Evolutionary conservation across 177 flowering plant genomes (phyloP), one percentile per base, ranked within the genome.

Genomic region (Telopea speciosissima): DNA sequence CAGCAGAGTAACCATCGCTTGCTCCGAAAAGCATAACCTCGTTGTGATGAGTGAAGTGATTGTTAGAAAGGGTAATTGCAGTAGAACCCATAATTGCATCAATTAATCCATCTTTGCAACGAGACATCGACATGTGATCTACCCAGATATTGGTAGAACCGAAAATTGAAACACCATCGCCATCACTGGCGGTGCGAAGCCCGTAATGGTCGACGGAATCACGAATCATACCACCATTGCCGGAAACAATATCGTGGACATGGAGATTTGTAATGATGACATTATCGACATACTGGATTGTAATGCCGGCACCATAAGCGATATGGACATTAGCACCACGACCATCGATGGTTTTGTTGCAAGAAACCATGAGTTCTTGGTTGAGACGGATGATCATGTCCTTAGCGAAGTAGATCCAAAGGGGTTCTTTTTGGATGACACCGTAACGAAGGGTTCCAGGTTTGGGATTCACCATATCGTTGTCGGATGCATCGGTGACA

Each of bases 1-100:
- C 97, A 0, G 19, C 54, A 0, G 72, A 6, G 75, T 66, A 71
- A 24, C 23, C 65, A 56, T 85, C 89, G 22, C 81, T 75, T 45
- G 89, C 97, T 7, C 98, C 96, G 56, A 92, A 83, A 81, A 92
- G 68, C 86, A 87, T 86, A 62, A 87, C 96, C 72, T 89, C 89
- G 61, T 93, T 86, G 74, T 93, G 98, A 60, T 83, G 36, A 36
- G 94, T 87, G 83, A 93, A 79, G 68, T 90, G 96, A 78, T 80
- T 71, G 83, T 93, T 93, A 44, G 98, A 92, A 76, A 91, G 82
- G 75, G 98, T 92, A 36, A 92, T 79, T 40, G 86, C 97, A 2
- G 97, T 91, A 16, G 97, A 89, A 3, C 88, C 93, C 74, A 70
- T 42, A 72, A 91, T 79, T 24, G 78, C 83, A 63, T 93, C 98